Evolutionary conservation across 1,284 basidiomycete species (phyloP), one percentile per base, ranked within the genome.

Genomic region (Boletellus deceptivus): DNA sequence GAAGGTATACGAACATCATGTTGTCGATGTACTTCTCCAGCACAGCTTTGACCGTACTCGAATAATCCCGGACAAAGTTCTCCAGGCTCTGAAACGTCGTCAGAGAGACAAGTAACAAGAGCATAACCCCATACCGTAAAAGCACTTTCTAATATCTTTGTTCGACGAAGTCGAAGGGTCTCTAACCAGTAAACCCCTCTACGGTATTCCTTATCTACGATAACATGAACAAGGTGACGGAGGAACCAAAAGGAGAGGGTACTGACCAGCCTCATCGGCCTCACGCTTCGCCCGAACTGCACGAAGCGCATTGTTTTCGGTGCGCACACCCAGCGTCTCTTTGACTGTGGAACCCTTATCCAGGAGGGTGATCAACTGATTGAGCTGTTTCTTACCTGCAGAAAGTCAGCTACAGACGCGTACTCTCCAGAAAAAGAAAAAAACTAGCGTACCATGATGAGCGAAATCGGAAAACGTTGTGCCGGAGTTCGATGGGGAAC

Each of bases 151-250:
- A 96, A 72, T 35, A 88, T 90, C 72, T 93, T 94, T 17, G 85
- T 83, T 54, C 90, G 77, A 37, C 89, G 79, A 29, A 97, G 73
- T 24, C 94, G 76, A 20, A 98, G 77, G 0, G 96, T 98, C 73
- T 99, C 96, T 22, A 96, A 74, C 82, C 93, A 93, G 69, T 98
- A 91, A 27, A 99, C 84, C 33, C 84, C 93, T 57, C 88, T 88
- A 29, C 96, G 81, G 62, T 98, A 99, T 54, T 94, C 92, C 67
- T 89, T 91, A 70, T 98, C 95, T 86, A 69, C 51, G 56, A 41
- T n/a, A 8, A 34, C 38, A 33, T 54, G 37, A 50, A 46, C 18
- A 35, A 48, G 22, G 17, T 6, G 20, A 43, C 11, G 25, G 36
- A 27, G 20, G 14, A 49, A 31, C 14, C 11, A 50, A 20, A 8